These are phyloP conservation scores for Aspergillus affinis DNA, from an alignment of 495 filamentous ascomycete genomes.

Conservation along the genomic window DNA sequence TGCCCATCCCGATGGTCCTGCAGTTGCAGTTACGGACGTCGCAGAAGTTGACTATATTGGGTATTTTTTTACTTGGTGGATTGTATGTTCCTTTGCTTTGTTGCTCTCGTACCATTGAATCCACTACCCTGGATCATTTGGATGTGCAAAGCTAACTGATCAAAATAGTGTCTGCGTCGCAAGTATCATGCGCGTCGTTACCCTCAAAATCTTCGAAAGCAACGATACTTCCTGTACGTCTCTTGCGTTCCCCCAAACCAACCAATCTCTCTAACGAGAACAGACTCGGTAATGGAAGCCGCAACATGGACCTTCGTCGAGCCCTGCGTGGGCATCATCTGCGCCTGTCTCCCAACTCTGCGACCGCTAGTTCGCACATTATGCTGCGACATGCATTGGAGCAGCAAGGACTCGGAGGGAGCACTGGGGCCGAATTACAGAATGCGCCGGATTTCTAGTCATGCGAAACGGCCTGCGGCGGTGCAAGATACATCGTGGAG, in stretches of 20 bases:
- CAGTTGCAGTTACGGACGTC: background rate
- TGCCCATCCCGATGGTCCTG: slow-evolving; percentile 28
- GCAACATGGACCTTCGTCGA: slow-evolving; percentile 7
- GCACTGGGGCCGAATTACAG: background rate
- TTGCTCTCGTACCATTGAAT: background rate
- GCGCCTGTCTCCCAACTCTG: slow-evolving; percentile 4
- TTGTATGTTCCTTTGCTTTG: background rate
- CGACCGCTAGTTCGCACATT: background rate
- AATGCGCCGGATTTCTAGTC: background rate
- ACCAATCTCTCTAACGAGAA: background rate
- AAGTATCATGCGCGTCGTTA: slow-evolving; percentile 5
- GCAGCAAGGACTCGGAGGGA: background rate
- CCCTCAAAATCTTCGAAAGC: slow-evolving; percentile 3
- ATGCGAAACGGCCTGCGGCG: background rate
- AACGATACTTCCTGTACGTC: background rate
- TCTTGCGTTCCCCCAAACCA: too few relatives aligned
- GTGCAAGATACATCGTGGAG: background rate
- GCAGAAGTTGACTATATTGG: slow-evolving; percentile 2
- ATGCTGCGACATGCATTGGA: background rate
- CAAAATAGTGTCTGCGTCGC: slow-evolving; percentile 2
- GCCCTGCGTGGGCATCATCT: slow-evolving; percentile 4
- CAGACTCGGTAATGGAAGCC: slow-evolving; percentile 6
- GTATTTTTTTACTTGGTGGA: slow-evolving; percentile 4
- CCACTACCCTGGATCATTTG: too few relatives aligned
- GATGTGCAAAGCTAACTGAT: background rate